Evolutionary conservation across 495 filamentous ascomycete genomes (phyloP).

Genomic region (Bryoglossum gracile): DNA sequence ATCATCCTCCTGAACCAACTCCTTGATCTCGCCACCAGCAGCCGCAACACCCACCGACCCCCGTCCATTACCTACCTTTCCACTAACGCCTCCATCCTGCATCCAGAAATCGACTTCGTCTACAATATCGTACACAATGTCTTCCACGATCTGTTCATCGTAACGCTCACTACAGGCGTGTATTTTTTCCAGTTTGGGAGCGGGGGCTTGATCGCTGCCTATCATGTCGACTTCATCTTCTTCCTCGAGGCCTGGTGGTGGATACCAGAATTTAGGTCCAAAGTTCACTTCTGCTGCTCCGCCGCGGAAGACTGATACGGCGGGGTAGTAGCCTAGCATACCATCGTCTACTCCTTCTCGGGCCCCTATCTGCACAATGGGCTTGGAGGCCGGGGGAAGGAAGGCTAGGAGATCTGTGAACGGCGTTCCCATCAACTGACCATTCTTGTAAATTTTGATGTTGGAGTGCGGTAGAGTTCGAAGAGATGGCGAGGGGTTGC

Average conservation of each 20-base stretch:
- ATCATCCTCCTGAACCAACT: conserved; percentile 57
- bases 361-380: conserved; percentile 63
- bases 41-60: conserved; percentile 18
- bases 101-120: conserved; percentile 84
- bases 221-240: conserved; percentile 46
- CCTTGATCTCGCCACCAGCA: conserved; percentile 45
- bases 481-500: conserved; percentile 62
- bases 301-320: conserved; percentile 83
- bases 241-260: conserved; percentile 49
- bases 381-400: conserved; percentile 80
- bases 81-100: conserved; percentile 48
- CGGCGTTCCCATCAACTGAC: conserved; percentile 72
- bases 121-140: conserved; percentile 82
- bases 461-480: conserved; percentile 79
- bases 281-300: conserved; percentile 91
- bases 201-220: conserved; percentile 23
- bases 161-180: conserved; percentile 70
- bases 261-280: conserved; percentile 82
- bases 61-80: conserved; percentile 33
- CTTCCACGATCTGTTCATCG: conserved; percentile 92
- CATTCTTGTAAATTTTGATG: conserved; percentile 90
- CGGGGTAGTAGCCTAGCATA: conserved; percentile 90
- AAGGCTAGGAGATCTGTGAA: conserved; percentile 89
- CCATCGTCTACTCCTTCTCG: conserved; percentile 85
- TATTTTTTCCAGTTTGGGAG: conserved; percentile 25